Evolutionary conservation across 164 flowering plant species (phyloP), one percentile per base, ranked within the genome.

Genomic region (Vitis cinerea): DNA sequence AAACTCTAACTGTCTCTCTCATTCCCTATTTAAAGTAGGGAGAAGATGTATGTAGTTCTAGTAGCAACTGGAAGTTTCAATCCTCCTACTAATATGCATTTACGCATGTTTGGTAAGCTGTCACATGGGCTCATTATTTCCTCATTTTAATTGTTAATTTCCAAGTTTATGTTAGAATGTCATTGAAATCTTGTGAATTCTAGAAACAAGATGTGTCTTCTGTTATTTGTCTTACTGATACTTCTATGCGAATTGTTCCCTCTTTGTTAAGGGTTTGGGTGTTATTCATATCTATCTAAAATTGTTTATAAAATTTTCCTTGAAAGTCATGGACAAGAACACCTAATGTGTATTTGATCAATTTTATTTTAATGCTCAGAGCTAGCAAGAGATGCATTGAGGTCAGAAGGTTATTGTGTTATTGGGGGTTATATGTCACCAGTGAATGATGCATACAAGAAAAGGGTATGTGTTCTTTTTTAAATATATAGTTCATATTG

Each of bases 391-490:
- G 98, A 92, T 85, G 93, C 94, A 61, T 54, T 95, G 76, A 78
- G 68, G 58, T 75, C 81, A 1, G 86, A 87, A 61, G 97, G 98
- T 16, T 88, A 74, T 73, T 71, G 53, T 71, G 99, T 90, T 57
- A 72, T 88, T 77, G 99, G 94, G 63, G 98, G 87, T 51, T 95
- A 95, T 68, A 85, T 95, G 88, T 95, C 99, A 65, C 99, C 97
- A 27, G 98, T 86, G 47, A 93, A 91, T 80, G 98, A 90, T 81
- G 88, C 93, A 49, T 91, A 95, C 80, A 83, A 84, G 81, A 95
- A 95, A 75, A 78, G 50, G 89, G 98, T 94, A 78, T 65, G 74
- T 78, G 37, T 27, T 6, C 54, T 23, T 67, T 65, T 16, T 17
- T 14, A 23, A 23, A 29, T 19, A 1, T 4, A 2, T n/a, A 13